Evolutionary conservation across 2,329 filamentous ascomycete genomes (phyloP), one percentile per base, ranked within the genome.

Genomic region (Fusarium newnesense): DNA sequence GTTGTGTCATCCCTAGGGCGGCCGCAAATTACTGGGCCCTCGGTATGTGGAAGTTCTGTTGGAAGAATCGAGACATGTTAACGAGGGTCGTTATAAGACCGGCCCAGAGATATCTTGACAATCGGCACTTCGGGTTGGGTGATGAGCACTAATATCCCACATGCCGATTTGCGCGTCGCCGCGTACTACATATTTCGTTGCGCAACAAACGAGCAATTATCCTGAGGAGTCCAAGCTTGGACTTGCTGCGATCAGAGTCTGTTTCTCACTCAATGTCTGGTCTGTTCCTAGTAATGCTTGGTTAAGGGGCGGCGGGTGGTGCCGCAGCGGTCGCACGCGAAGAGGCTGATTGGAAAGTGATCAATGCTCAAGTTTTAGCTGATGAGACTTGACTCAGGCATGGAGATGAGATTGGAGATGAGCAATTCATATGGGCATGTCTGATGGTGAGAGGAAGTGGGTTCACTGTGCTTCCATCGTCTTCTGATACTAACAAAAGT

Each of bases 321-420:
- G 78, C 82, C 88, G 43, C 88, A 91, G 81, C 88, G 87, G 21
- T 88, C 88, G 12, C 89, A 91, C 73, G 91, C 90, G 91, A 79
- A 89, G 90, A 30, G 89, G 89, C 5, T 92, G 90, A 91, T 68
- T 86, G 87, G 72, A 87, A 88, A 36, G 84, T 85, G 52, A 81
- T 85, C 65, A 85, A 86, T 85, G 58, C 83, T 82, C 15, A 74
- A 80, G 19, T 67, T 83, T 60, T 79, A 58, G 53, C 36, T 26
- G 58, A 21, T n/a, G 21, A 52, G 28, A 68, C 49, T 37, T 60
- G 66, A 57, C 32, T 47, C 39, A 39, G 16, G 7, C 42, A 43
- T 21, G 9, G 44, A 54, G 9, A 53, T 65, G 58, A 60, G 26
- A 43, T 64, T 72, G 21, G 26, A 40, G 30, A 70, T 42, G 46